Base-by-base conservation (phyloP, 768 basidiomycete genomes). In the Russula compacta region DNA sequence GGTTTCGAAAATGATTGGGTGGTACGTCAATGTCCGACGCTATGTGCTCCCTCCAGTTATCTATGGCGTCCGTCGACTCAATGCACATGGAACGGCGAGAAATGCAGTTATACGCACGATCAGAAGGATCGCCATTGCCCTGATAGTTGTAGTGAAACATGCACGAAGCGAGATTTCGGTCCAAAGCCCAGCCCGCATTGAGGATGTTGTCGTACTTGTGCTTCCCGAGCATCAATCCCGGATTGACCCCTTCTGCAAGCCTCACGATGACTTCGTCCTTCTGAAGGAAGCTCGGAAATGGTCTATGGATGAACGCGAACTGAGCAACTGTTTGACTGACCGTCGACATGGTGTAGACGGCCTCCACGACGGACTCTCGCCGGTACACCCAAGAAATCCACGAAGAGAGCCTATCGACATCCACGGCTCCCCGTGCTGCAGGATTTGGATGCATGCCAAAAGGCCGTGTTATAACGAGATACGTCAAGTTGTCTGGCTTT, bases 321-420 rank as follows among this genome's bases (percentile, higher is more conserved):
- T 42, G 50, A 49, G 47, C 29, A 52, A 43, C 38, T 19, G 43
- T 29, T 48, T 32, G 21, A 65, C 61, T 65, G 14, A 64, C 63
- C 60, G 63, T 64, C 36, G 60, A 62, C 61, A 62, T 63, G 43
- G 64, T 54, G 52, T 58, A 65, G 35, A 65, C 56, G 17, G 38
- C 32, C 24, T 63, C 61, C 46, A 65, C 53, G 21, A 56, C 46
- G 2, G 61, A 52, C 38, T 43, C 52, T 38, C 43, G 48, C 33
- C 61, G 49, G 29, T 53, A 63, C 12, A 63, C 59, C 60, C 60
- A 53, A 32, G 57, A 64, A 5, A 65, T 49, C 64, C 64, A 65
- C 29, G 56, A 58, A 48, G 61, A 39, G 15, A 65, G 40, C 47
- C 64, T 56, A 6, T 51, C 43, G 47, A 64, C 5, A 40, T 64